Base-by-base conservation (phyloP, 306 rosid species). In the Sechiopsis laciniata region DNA sequence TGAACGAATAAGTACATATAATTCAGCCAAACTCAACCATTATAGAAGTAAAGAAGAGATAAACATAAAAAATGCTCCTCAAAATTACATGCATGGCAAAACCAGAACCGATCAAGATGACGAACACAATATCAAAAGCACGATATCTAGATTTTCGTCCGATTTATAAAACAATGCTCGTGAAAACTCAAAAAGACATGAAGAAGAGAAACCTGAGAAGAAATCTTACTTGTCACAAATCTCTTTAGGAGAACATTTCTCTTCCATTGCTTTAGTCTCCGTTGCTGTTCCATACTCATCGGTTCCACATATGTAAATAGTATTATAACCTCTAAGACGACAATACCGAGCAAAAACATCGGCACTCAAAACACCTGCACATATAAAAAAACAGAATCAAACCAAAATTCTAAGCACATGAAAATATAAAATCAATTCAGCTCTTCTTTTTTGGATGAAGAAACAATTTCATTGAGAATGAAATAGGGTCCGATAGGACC, bases 251-350 rank as follows among this genome's bases (percentile, higher is more conserved):
- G 96, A 87, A 74, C 95, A 87, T 2, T 89, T 89, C 87, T 94
- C 98, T 77, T 94, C 98, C 87, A 94, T 6, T 61, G 98, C 98
- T 71, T 94, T 94, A 12, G 98, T 94, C 85, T 94, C 98, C 1
- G 98, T 90, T 1, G 97, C 96, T 0, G 98, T 94, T 0, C 98
- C 98, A 15, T 94, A 94, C 81, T 90, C 97, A 71, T 90, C 97
- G 1, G 98, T 90, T 19, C 98, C 98, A 42, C 98, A 94, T 2
- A 94, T 83, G 83, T 94, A 94, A 11, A 94, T 86, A 32, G 84
- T 75, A 84, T 94, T 94, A 65, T 94, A 90, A 17, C 85, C 95
- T 14, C 97, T 81, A 60, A 94, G 88, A 1, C 97, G 96, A 46
- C 97, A 91, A 74, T 85, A 94, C 32, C 97, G 88, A 42, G 99